Percentiles rank a stretch among this genome's conserved stretches.
Evolutionary conservation across 163 green algal genomes (phyloP).

Genomic region (Chloromonas sp.): DNA sequence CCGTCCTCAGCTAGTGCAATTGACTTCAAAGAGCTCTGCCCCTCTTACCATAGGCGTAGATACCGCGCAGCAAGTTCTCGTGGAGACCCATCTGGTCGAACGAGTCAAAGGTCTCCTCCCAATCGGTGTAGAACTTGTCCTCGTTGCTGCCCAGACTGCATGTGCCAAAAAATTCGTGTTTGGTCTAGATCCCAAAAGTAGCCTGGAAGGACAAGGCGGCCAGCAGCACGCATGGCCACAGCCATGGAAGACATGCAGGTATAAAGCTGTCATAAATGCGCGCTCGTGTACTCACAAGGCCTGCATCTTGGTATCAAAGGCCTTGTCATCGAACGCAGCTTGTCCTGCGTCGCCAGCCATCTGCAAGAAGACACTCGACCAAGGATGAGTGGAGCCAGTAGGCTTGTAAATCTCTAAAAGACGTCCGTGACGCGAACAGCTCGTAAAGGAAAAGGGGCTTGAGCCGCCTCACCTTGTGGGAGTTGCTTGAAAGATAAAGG

Average conservation of each 20-base stretch:
- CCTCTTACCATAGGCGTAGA: conserved; percentile 94
- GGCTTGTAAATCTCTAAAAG: too few relatives aligned
- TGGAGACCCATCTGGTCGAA: conserved; percentile 98
- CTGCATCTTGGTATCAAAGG: conserved; percentile 91
- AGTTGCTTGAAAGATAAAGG: too few relatives aligned
- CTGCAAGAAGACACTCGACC: too few relatives aligned
- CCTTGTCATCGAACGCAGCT: conserved; percentile 69
- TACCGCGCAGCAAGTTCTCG: conserved; percentile 98
- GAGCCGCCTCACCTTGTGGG: too few relatives aligned
- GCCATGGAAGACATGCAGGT: neutral
- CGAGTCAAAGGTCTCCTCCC: conserved; percentile 93
- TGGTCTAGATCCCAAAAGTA: neutral
- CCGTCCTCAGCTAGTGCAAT: too few relatives aligned
- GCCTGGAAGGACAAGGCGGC: neutral
- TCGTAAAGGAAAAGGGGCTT: too few relatives aligned
- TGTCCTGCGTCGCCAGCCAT: too few relatives aligned
- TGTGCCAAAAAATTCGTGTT: neutral
- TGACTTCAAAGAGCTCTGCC: too few relatives aligned
- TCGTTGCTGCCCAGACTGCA: conserved; percentile 48
- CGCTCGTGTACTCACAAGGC: conserved; percentile 67
- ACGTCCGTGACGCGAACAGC: too few relatives aligned
- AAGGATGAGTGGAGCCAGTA: too few relatives aligned
- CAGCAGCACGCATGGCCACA: neutral
- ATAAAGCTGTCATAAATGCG: neutral
- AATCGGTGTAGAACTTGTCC: conserved; percentile 92